Percentiles rank a stretch among this genome's conserved stretches.
Conservation (phyloP, 768 basidiomycete genomes). For the Boletus speciosus region DNA sequence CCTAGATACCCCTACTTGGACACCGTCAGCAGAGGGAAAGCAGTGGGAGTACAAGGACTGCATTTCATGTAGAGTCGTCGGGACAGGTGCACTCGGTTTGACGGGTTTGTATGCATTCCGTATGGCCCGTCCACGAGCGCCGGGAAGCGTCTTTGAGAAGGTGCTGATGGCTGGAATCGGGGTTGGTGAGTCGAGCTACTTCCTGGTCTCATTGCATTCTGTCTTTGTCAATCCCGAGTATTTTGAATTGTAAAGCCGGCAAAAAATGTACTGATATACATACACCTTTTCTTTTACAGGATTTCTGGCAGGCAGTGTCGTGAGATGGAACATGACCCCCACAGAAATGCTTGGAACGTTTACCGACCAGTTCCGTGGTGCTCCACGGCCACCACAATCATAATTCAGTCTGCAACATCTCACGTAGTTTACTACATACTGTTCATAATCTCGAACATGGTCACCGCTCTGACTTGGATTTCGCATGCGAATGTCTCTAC, state of each 20-base stretch:
- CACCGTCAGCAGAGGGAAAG: slow-evolving; percentile 5
- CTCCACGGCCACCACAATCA: not conserved
- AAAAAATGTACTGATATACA: slow-evolving; percentile 6
- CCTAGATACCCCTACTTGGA: not conserved
- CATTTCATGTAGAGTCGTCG: slow-evolving; percentile 66
- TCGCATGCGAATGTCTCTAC: not conserved
- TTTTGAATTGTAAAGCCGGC: not conserved
- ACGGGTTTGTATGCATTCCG: slow-evolving; percentile 67
- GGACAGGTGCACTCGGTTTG: slow-evolving; percentile 58
- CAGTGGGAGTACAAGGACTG: slow-evolving; percentile 46
- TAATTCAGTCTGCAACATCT: not conserved
- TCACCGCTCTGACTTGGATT: not conserved
- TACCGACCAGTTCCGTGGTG: slow-evolving; percentile 7
- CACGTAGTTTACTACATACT: slow-evolving; percentile 1
- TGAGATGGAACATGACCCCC: slow-evolving; percentile 31
- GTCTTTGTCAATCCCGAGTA: not conserved
- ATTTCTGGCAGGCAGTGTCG: slow-evolving; percentile 28
- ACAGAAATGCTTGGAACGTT: slow-evolving; percentile 21
- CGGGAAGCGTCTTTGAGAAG: slow-evolving; percentile 60
- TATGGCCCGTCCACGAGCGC: slow-evolving; percentile 59
- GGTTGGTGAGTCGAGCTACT: slow-evolving; percentile 42
- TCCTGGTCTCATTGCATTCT: not conserved
- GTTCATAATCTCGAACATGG: not conserved
- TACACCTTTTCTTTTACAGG: slow-evolving; percentile 7
- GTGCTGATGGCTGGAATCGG: slow-evolving; percentile 60